phyloP scores from a whole-genome alignment of 2,329 filamentous ascomycete genomes.

The Leptographium galeiforme region DNA sequence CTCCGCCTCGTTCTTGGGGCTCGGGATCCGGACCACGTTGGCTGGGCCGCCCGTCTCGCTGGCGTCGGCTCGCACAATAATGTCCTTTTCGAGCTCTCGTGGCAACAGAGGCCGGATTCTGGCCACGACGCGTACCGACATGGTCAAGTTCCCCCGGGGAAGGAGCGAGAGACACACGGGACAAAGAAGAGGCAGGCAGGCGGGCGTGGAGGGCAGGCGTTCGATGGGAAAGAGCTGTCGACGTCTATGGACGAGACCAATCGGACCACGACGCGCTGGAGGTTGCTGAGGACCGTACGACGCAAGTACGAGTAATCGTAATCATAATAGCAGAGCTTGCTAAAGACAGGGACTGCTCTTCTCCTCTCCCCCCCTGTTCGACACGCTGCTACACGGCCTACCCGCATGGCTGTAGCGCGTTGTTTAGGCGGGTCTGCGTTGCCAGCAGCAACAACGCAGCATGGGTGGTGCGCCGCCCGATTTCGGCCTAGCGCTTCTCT shows the following conservation, averaged over 20 bases:
- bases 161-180: background rate
- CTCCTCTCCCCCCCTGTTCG: background rate
- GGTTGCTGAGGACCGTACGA: no score
- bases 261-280: no score
- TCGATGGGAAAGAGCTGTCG: no score
- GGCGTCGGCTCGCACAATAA: slow-evolving; percentile 61
- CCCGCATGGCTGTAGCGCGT: background rate
- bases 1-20: slow-evolving; percentile 82
- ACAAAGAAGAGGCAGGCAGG: background rate
- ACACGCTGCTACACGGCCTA: background rate
- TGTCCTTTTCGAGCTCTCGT: slow-evolving; percentile 73
- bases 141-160: slow-evolving; percentile 14
- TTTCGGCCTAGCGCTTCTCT: background rate
- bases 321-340: no score
- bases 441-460: background rate
- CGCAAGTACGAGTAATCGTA: no score
- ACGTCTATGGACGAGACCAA: no score
- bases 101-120: slow-evolving; percentile 79
- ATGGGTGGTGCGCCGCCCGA: background rate
- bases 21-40: slow-evolving; percentile 74
- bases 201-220: background rate
- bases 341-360: no score
- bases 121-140: slow-evolving; percentile 75
- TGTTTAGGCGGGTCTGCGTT: slow-evolving; percentile 1
- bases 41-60: slow-evolving; percentile 47